phyloP scores from a whole-genome alignment of 805 yeast species.

The Tetrapisispora taiwanensis region DNA sequence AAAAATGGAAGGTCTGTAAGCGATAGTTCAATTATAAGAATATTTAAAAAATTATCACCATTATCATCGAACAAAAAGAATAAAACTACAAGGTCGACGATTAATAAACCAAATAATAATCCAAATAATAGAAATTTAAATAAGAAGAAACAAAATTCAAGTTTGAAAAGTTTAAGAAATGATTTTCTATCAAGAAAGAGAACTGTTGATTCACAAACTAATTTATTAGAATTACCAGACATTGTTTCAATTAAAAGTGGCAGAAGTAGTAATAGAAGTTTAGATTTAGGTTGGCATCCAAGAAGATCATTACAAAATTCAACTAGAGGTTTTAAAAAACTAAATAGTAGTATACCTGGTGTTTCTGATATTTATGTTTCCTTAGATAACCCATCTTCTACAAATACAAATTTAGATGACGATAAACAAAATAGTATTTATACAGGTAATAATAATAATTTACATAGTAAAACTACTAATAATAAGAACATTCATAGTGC shows the following conservation, averaged over 20 bases:
- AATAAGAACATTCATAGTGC: constrained; percentile 1
- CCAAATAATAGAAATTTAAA: neutral
- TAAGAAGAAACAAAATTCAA: neutral
- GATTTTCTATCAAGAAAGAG: neutral
- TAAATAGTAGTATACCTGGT: constrained; percentile 6
- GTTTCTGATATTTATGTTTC: constrained; percentile 17
- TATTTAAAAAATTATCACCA: constrained; percentile 3
- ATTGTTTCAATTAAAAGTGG: constrained; percentile 17
- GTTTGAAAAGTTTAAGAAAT: neutral
- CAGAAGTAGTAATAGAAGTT: constrained; percentile 7
- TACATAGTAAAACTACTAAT: neutral
- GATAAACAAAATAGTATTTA: neutral
- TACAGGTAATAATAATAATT: neutral
- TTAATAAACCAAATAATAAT: neutral
- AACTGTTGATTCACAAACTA: neutral
- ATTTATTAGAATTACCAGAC: constrained; percentile 18
- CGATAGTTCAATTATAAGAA: constrained; percentile 9
- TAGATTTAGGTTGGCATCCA: constrained; percentile 3
- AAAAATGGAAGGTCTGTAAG: constrained; percentile 6
- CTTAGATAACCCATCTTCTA: constrained; percentile 7
- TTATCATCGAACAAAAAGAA: neutral
- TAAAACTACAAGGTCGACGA: neutral
- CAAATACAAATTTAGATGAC: neutral
- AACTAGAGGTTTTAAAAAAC: constrained; percentile 10
- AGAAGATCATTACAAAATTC: constrained; percentile 19